A percentile compares a stretch with the other conserved stretches of the same genome.
phyloP scores from a whole-genome alignment of 2,329 filamentous ascomycete species.

The Fusarium napiforme region DNA sequence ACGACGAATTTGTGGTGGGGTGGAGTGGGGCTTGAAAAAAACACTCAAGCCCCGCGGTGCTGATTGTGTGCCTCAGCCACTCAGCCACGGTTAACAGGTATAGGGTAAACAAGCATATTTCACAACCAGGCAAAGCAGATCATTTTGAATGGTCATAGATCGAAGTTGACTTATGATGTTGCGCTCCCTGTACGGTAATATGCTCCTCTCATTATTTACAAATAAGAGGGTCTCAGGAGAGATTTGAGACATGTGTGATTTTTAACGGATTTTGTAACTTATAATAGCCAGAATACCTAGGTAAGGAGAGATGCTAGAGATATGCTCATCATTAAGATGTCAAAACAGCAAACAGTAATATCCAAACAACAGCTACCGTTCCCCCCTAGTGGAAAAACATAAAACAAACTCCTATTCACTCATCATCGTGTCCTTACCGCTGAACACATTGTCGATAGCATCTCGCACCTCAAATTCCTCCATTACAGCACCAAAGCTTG shows the following conservation, averaged over 20 bases:
- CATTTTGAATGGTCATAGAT: not conserved
- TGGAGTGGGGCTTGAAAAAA: constrained; percentile 49
- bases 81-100: constrained; percentile 27
- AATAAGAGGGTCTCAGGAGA: not conserved
- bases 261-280: not conserved
- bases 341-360: not conserved
- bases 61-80: constrained; percentile 41
- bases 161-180: not conserved
- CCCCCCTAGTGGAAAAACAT: not conserved
- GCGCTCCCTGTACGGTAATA: not conserved
- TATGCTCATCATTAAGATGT: not conserved
- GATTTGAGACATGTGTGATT: not conserved
- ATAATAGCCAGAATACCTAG: not conserved
- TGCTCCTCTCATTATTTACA: not conserved
- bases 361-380: not conserved
- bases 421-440: constrained; percentile 28
- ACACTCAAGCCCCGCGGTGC: constrained; percentile 46
- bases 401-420: constrained; percentile 3
- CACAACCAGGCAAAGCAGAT: not conserved
- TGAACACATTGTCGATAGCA: constrained; percentile 73
- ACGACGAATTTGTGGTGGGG: constrained; percentile 57
- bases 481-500: constrained; percentile 71
- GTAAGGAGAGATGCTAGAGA: not conserved
- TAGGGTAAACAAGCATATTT: constrained; percentile 15
- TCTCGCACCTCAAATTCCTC: constrained; percentile 79